A percentile compares a stretch with the other conserved stretches of the same genome.
Evolutionary conservation across 169 alveolate genomes (phyloP).

Genomic region (Cryptosporidium felis): DNA sequence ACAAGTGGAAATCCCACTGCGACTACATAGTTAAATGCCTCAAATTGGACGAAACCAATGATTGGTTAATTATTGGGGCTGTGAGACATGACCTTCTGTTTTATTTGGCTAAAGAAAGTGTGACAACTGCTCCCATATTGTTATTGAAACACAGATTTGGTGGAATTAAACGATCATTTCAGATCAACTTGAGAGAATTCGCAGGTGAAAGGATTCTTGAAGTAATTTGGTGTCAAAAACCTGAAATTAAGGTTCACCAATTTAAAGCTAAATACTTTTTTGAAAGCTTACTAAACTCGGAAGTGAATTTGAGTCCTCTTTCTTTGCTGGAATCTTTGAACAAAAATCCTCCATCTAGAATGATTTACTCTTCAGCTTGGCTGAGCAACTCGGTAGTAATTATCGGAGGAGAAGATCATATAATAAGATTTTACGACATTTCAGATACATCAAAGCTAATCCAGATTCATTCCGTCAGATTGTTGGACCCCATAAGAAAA

Average conservation of each 20-base stretch:
- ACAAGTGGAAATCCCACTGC: constrained; percentile 27
- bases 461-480: constrained; percentile 47
- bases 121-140: constrained; percentile 6
- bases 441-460: not conserved
- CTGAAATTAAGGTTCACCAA: constrained; percentile 29
- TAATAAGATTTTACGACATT: constrained; percentile 13
- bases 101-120: not conserved
- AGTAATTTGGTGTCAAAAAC: constrained; percentile 52
- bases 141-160: constrained; percentile 48
- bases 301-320: not conserved
- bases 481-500: constrained; percentile 36
- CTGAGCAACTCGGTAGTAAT: not conserved
- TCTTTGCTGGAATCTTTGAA: not conserved
- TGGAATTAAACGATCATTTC: constrained; percentile 59
- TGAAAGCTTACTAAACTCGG: not conserved
- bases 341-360: constrained; percentile 41
- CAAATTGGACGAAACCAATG: not conserved
- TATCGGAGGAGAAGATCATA: constrained; percentile 63
- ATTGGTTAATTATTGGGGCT: constrained; percentile 54
- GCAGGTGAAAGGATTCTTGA: not conserved
- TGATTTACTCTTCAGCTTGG: constrained; percentile 33
- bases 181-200: not conserved
- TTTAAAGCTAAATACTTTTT: not conserved
- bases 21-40: constrained; percentile 54
- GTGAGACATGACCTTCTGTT: constrained; percentile 23